Conservation (phyloP, 2,329 filamentous ascomycete species). For the Cryphonectria radicalis region DNA sequence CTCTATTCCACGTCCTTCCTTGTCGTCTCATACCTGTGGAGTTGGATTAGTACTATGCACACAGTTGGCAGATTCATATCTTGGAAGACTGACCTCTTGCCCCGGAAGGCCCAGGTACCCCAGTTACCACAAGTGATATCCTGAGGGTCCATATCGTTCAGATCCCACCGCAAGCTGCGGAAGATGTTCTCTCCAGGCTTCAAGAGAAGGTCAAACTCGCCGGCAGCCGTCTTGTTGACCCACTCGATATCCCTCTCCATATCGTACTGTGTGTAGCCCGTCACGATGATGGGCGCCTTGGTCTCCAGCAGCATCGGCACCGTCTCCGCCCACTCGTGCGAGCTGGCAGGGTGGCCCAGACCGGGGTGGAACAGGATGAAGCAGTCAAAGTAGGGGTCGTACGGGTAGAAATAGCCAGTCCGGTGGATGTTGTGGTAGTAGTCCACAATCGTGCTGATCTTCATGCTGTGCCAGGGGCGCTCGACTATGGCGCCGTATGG, state of each 20-base stretch:
- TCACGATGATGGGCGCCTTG: slow-evolving; percentile 91
- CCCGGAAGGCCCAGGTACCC: slow-evolving; percentile 96
- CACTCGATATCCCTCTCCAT: slow-evolving; percentile 92
- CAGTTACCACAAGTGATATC: slow-evolving; percentile 96
- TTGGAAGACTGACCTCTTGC: slow-evolving; percentile 75
- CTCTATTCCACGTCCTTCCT: slow-evolving; percentile 48
- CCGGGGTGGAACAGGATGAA: slow-evolving; percentile 98
- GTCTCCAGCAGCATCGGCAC: slow-evolving; percentile 90
- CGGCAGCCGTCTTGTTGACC: slow-evolving; percentile 81
- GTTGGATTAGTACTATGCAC: slow-evolving; percentile 39
- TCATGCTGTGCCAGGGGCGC: slow-evolving; percentile 84
- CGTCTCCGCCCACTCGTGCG: slow-evolving; percentile 92
- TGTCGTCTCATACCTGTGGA: slow-evolving; percentile 64
- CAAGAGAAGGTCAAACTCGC: slow-evolving; percentile 90
- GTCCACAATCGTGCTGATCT: slow-evolving; percentile 96
- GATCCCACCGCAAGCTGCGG: slow-evolving; percentile 91
- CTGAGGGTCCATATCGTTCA: slow-evolving; percentile 93
- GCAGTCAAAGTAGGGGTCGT: slow-evolving; percentile 97
- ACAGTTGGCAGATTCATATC: neutral
- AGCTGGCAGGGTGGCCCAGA: slow-evolving; percentile 88
- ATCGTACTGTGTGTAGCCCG: slow-evolving; percentile 94
- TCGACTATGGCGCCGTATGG: slow-evolving; percentile 95
- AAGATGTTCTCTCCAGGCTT: slow-evolving; percentile 94
- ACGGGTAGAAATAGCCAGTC: slow-evolving; percentile 87
- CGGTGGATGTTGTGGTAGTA: slow-evolving; percentile 97